Percentiles rank a stretch among this genome's conserved stretches.
phyloP scores from a whole-genome alignment of 768 basidiomycete genomes.

The Lactarius quietus region DNA sequence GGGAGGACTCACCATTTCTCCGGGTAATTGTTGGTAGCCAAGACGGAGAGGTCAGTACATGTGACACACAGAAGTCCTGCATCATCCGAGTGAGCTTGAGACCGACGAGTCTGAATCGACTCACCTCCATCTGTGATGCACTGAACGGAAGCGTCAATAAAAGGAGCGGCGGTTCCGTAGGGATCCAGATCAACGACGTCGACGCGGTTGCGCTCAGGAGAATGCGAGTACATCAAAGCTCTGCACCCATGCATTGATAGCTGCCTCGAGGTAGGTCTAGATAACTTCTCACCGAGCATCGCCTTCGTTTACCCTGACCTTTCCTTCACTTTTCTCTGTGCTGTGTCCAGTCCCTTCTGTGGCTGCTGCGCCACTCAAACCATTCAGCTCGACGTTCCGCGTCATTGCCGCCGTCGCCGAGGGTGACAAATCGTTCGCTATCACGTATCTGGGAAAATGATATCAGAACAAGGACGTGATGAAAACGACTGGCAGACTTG shows the following conservation, averaged over 20 bases:
- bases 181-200: constrained; percentile 98
- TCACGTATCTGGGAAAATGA: constrained; percentile 54
- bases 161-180: constrained; percentile 95
- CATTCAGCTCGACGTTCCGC: constrained; percentile 81
- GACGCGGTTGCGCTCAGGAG: constrained; percentile 66
- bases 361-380: constrained; percentile 43
- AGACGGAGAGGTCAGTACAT: constrained; percentile 92
- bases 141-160: constrained; percentile 93
- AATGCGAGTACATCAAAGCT: constrained; percentile 86
- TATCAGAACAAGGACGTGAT: neutral
- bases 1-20: constrained; percentile 78
- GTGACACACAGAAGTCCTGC: constrained; percentile 90
- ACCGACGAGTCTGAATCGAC: constrained; percentile 14
- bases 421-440: constrained; percentile 90
- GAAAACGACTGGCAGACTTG: constrained; percentile 49
- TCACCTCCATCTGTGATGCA: constrained; percentile 82
- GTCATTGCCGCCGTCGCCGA: constrained; percentile 82
- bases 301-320: constrained; percentile 82
- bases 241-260: constrained; percentile 38
- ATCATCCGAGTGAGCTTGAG: neutral
- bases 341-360: constrained; percentile 18
- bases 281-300: constrained; percentile 76
- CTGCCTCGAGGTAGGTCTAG: neutral
- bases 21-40: constrained; percentile 90
- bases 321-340: constrained; percentile 35